Evolutionary conservation across 2,329 filamentous ascomycete species (phyloP).

Genomic region (Apiospora saccharicola): DNA sequence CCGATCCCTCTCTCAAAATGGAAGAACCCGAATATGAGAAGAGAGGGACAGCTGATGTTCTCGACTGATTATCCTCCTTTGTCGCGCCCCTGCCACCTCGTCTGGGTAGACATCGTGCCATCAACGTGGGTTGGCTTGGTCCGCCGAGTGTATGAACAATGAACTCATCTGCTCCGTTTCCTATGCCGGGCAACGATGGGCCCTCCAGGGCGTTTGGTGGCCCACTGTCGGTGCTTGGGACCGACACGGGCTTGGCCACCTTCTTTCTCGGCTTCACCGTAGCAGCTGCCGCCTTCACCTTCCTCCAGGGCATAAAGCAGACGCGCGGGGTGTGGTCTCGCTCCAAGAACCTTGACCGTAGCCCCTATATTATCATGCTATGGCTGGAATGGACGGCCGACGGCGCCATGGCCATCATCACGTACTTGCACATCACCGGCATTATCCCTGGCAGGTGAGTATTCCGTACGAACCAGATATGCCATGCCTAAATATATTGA

Average conservation of each 20-base stretch:
- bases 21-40: neutral
- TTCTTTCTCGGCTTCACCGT: constrained; percentile 5
- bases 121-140: neutral
- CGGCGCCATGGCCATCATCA: neutral
- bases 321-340: constrained; percentile 2
- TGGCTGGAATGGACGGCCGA: neutral
- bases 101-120: neutral
- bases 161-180: constrained; percentile 1
- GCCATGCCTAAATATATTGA: neutral
- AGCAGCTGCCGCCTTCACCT: constrained; percentile 3
- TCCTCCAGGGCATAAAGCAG: constrained; percentile 3
- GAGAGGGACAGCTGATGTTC: neutral
- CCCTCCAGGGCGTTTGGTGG: neutral
- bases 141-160: neutral
- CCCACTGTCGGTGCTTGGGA: neutral
- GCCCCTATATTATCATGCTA: constrained; percentile 8
- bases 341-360: constrained; percentile 4
- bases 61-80: neutral
- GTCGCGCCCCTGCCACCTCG: neutral
- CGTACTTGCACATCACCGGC: constrained; percentile 3
- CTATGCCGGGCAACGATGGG: neutral
- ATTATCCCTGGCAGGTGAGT: constrained; percentile 1
- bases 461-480: neutral
- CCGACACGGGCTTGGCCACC: neutral
- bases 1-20: neutral